Evolutionary conservation across 164 flowering plant species (phyloP), one percentile per base, ranked within the genome.

Genomic region (Taxillus chinensis): DNA sequence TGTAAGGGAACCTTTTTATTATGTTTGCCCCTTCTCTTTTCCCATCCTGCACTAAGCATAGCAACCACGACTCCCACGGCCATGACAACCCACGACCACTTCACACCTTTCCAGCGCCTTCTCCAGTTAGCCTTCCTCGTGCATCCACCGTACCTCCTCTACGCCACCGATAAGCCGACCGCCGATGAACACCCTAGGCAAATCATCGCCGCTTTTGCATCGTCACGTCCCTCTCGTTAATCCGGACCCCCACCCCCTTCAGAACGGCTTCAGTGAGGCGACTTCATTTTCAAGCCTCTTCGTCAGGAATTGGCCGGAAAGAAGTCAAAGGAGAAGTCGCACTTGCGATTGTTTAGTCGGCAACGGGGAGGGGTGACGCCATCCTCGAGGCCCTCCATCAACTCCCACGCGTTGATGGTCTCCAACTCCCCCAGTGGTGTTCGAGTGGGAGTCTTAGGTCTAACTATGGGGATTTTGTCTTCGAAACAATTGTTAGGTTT

Each of bases 341-440:
- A 70, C 39, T 68, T 10, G 37, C 68, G 75, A 43, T 60, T 64
- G 53, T 62, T 63, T 4, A 76, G 72, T 7, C 67, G 68, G n/a
- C n/a, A n/a, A n/a, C n/a, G n/a, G 8, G 83, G 67, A 43, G n/a
- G n/a, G n/a, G n/a, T n/a, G n/a, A n/a, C n/a, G n/a, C n/a, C n/a
- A n/a, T n/a, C n/a, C n/a, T n/a, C n/a, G n/a, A n/a, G n/a, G n/a
- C n/a, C n/a, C n/a, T n/a, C n/a, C n/a, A n/a, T n/a, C n/a, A n/a
- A n/a, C n/a, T n/a, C n/a, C n/a, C n/a, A n/a, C n/a, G n/a, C n/a
- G n/a, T n/a, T n/a, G n/a, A n/a, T n/a, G n/a, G 81, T 83, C 72
- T 90, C 95, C 0, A 96, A 96, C 72, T 90, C 97, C 0, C 90
- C 87, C 0, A 90, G 86, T 0, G 97, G 95, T 3, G 96, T 87